Percentiles rank a stretch among this genome's conserved stretches.
Evolutionary conservation across 371 early-diverging fungal genomes (phyloP).

Genomic region (Rhizoclosmatium hyalinum): DNA sequence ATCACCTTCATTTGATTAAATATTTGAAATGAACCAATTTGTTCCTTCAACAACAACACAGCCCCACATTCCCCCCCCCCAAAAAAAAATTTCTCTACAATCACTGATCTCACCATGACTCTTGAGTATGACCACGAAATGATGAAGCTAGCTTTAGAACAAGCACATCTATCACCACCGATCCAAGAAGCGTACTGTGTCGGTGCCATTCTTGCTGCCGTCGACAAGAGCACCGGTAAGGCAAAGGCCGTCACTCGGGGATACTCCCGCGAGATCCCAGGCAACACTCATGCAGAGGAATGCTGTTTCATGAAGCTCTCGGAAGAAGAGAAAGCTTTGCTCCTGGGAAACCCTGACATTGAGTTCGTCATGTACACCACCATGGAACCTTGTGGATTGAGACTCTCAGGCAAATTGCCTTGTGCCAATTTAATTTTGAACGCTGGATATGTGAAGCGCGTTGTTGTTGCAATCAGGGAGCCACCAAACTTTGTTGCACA

Average conservation of each 20-base stretch:
- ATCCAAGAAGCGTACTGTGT: slow-evolving; percentile 88
- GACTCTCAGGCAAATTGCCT: slow-evolving; percentile 78
- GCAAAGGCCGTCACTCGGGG: slow-evolving; percentile 71
- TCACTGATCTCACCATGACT: too few species aligned
- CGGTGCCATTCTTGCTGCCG: slow-evolving; percentile 72
- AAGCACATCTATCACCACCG: slow-evolving; percentile 79
- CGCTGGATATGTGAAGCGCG: slow-evolving; percentile 67
- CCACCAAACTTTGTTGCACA: slow-evolving; percentile 69
- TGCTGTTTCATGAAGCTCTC: slow-evolving; percentile 74
- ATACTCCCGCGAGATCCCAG: slow-evolving; percentile 85
- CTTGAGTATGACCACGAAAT: slow-evolving; percentile 16
- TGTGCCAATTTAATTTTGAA: slow-evolving; percentile 75
- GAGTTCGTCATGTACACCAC: slow-evolving; percentile 78
- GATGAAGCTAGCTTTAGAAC: slow-evolving; percentile 78
- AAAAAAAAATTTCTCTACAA: too few species aligned
- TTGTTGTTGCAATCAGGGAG: slow-evolving; percentile 90
- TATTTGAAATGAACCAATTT: too few species aligned
- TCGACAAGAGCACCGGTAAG: not conserved
- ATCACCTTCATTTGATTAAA: too few species aligned
- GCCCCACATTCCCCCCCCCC: too few species aligned
- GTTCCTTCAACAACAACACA: too few species aligned
- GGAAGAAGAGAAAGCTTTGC: slow-evolving; percentile 20
- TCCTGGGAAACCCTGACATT: slow-evolving; percentile 32
- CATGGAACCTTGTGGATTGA: slow-evolving; percentile 88
- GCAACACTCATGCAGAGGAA: slow-evolving; percentile 94